phyloP scores from a whole-genome alignment of 176 grass and related monocot species.

The Aegilops sharonensis region DNA sequence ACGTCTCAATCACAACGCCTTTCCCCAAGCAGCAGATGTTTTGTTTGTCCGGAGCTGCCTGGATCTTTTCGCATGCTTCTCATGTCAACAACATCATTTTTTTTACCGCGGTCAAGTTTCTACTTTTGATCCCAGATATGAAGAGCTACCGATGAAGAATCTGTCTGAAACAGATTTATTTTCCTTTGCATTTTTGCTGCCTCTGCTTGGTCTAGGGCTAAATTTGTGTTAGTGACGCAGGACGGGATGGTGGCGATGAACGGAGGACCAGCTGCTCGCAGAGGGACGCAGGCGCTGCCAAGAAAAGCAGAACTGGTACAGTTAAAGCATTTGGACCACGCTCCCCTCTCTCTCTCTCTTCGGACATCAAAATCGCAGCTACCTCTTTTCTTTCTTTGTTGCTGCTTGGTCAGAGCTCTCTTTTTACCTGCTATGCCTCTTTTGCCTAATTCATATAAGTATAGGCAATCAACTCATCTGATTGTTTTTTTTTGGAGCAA shows the following conservation, averaged over 20 bases:
- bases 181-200: constrained; percentile 24
- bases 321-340: constrained; percentile 50
- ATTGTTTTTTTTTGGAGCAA: not conserved
- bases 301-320: constrained; percentile 98
- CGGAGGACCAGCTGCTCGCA: constrained; percentile 79
- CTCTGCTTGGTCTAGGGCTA: constrained; percentile 26
- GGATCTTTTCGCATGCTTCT: constrained; percentile 32
- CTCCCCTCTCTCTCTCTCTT: constrained; percentile 16
- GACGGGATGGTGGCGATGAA: constrained; percentile 39
- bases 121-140: constrained; percentile 34
- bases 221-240: constrained; percentile 38
- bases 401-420: not conserved
- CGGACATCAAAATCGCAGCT: constrained; percentile 44
- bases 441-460: constrained; percentile 24
- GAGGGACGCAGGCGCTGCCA: constrained; percentile 65
- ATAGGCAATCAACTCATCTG: not conserved
- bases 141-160: constrained; percentile 29
- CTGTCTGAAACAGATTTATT: constrained; percentile 27
- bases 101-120: constrained; percentile 33
- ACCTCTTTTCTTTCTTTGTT: constrained; percentile 25
- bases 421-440: constrained; percentile 22
- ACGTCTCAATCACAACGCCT: constrained; percentile 41
- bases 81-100: not conserved
- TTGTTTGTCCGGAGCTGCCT: constrained; percentile 43
- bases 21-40: constrained; percentile 13